These are phyloP conservation scores for Fusarium verrucosum DNA, from an alignment of 2,329 filamentous ascomycete species.

Conservation along the genomic window DNA sequence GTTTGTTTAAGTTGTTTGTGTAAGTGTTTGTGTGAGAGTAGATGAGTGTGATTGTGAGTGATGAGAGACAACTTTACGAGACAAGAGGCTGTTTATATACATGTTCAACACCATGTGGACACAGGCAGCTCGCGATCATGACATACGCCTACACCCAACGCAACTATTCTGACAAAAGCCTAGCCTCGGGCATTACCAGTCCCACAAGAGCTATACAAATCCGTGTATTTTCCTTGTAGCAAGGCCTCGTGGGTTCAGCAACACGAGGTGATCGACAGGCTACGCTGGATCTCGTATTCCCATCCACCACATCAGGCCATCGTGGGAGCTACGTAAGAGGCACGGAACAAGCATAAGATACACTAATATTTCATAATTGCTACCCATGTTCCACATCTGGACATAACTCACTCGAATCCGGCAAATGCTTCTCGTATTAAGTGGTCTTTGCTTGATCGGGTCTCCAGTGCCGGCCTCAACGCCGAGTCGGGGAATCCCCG, in stretches of 20 bases:
- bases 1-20: conserved; percentile 1
- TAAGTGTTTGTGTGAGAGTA: conserved; percentile 6
- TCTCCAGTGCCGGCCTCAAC: not conserved
- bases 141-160: not conserved
- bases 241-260: not conserved
- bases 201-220: conserved; percentile 1
- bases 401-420: not conserved
- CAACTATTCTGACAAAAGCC: conserved; percentile 10
- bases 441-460: conserved; percentile 10
- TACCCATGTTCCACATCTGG: not conserved
- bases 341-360: conserved; percentile 14
- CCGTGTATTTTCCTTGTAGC: conserved; percentile 1
- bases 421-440: conserved; percentile 15
- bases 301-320: conserved; percentile 30
- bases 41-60: not conserved
- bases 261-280: conserved; percentile 41
- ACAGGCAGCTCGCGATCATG: not conserved
- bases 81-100: conserved; percentile 30
- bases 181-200: conserved; percentile 7
- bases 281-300: conserved; percentile 42
- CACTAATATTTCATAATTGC: not conserved
- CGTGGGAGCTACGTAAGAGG: conserved; percentile 5
- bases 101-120: not conserved
- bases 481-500: conserved; percentile 22
- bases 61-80: conserved; percentile 7